These are phyloP conservation scores for Casuarina cunninghamiana DNA, from an alignment of 306 rosid genomes.

Conservation along the genomic window DNA sequence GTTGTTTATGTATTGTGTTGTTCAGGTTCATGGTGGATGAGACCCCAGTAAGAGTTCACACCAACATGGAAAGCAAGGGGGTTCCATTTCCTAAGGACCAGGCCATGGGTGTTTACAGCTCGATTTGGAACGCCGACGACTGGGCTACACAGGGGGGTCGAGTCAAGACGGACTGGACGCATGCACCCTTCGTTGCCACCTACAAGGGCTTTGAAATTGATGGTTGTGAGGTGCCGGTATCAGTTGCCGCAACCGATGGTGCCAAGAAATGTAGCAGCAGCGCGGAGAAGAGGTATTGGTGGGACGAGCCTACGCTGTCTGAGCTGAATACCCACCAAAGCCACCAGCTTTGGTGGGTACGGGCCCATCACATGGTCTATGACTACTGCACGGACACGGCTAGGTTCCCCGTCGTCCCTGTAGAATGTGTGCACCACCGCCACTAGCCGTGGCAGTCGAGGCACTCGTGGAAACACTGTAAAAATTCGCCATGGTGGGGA, in stretches of 20 bases:
- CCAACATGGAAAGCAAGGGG: slow-evolving; percentile 79
- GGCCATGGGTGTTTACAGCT: slow-evolving; percentile 91
- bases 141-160: slow-evolving; percentile 99
- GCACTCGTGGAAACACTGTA: background rate
- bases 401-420: slow-evolving; percentile 63
- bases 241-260: slow-evolving; percentile 31
- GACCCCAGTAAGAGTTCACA: slow-evolving; percentile 80
- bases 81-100: slow-evolving; percentile 82
- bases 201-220: slow-evolving; percentile 69
- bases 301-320: slow-evolving; percentile 72
- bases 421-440: slow-evolving; percentile 78
- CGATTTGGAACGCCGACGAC: slow-evolving; percentile 95
- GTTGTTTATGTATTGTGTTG: background rate
- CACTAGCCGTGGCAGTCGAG: slow-evolving; percentile 20
- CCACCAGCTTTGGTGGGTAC: slow-evolving; percentile 91
- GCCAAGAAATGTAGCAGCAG: slow-evolving; percentile 56
- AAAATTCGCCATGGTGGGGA: background rate
- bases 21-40: slow-evolving; percentile 76
- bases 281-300: slow-evolving; percentile 72
- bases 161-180: slow-evolving; percentile 93
- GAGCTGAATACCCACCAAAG: slow-evolving; percentile 78
- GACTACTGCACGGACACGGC: slow-evolving; percentile 81
- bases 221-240: slow-evolving; percentile 57
- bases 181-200: slow-evolving; percentile 73
- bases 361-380: slow-evolving; percentile 83